These are phyloP conservation scores for Auricularia sp. DNA, from an alignment of 768 basidiomycete species.

Conservation along the genomic window DNA sequence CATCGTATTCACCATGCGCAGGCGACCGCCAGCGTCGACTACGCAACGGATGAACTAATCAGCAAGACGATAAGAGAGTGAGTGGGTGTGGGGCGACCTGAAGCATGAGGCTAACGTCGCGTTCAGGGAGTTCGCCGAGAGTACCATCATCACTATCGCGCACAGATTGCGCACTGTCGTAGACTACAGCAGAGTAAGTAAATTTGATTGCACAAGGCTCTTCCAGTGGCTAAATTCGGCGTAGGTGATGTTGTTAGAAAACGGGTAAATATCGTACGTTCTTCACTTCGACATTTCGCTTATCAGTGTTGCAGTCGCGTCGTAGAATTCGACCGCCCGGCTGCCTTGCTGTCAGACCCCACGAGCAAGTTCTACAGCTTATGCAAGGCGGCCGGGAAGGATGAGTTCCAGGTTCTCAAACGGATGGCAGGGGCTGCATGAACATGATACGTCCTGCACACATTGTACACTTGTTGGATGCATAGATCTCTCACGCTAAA, in stretches of 20 bases:
- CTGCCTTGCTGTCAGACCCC: slow-evolving; percentile 41
- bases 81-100: slow-evolving; percentile 16
- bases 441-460: too few species aligned
- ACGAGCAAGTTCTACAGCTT: slow-evolving; percentile 54
- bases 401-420: slow-evolving; percentile 58
- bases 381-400: slow-evolving; percentile 64
- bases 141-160: slow-evolving; percentile 76
- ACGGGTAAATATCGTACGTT: slow-evolving; percentile 5
- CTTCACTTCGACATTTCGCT: slow-evolving; percentile 2
- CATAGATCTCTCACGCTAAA: too few species aligned
- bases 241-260: slow-evolving; percentile 9
- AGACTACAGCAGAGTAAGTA: slow-evolving; percentile 68
- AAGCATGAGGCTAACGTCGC: background rate
- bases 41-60: slow-evolving; percentile 83
- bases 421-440: slow-evolving; percentile 42
- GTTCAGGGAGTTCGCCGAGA: slow-evolving; percentile 61
- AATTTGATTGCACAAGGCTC: background rate
- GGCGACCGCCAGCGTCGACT: slow-evolving; percentile 47
- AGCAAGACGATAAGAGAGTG: slow-evolving; percentile 72
- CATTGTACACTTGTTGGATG: too few species aligned
- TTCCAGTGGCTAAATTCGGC: background rate
- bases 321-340: slow-evolving; percentile 59
- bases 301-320: slow-evolving; percentile 73
- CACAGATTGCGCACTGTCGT: slow-evolving; percentile 72
- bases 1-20: background rate